Evolutionary conservation across 371 early-diverging fungal species (phyloP), one percentile per base, ranked within the genome.

Genomic region (Mortierella sp.): DNA sequence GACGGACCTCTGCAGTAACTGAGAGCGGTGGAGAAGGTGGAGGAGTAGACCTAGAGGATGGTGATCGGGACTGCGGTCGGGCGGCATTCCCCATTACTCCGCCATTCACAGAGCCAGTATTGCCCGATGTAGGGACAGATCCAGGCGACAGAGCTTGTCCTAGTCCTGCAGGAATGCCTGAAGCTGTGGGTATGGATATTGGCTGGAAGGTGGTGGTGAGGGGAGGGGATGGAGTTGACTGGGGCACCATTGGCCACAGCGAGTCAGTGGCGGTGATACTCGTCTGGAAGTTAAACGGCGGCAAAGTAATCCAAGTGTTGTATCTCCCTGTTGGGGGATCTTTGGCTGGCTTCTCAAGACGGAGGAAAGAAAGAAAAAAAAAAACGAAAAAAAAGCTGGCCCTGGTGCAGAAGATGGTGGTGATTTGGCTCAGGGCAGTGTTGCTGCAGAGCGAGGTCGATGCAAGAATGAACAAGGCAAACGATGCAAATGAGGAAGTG

Each of bases 1-100:
- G 47, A 14, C 27, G 28, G 12, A 12, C 19, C 9, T 54, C 54
- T 27, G 40, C 34, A 12, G 55, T 54, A 49, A 55, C 54, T 19
- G 55, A 54, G 13, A 62, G 62, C 16, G 62, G 62, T 16, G 62
- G 62, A 0, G 62, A 62, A 0, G 62, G 62, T 14, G 62, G 62
- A 21, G 62, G 62, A 9, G 62, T 62, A 0, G 62, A 54, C 0
- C 54, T 62, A 19, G 48, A 46, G 16, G 62, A 29, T 14, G 62
- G 39, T 1, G 54, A 24, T 37, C 54, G 21, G 7, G 55, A 46
- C 16, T 34, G 14, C 4, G 13, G 3, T 16, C 19, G 9, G 2
- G 40, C 4, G 6, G 48, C 25, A 7, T 10, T 25, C 16, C 25
- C 48, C 16, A 25, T 16, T 5, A 25, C 16, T 10, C 24, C 48